Percentiles rank a stretch among this genome's conserved stretches.
These are phyloP conservation scores for Quillaja saponaria DNA, from an alignment of 306 rosid species.

Conservation along the genomic window DNA sequence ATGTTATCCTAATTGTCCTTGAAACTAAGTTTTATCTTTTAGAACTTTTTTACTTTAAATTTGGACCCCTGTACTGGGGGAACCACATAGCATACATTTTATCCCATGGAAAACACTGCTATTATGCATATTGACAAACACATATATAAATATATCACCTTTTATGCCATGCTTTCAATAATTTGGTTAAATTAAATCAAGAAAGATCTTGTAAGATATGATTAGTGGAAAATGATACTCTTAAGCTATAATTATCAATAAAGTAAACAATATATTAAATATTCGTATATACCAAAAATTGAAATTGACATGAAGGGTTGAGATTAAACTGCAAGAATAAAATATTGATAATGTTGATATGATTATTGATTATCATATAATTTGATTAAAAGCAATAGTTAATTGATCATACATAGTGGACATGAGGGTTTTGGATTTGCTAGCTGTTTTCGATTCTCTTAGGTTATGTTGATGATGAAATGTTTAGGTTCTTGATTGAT, in stretches of 20 bases:
- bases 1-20: constrained; percentile 19
- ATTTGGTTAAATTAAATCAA: too few relatives aligned
- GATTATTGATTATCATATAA: background rate
- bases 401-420: constrained; percentile 1
- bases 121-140: background rate
- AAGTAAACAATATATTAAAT: constrained; percentile 28
- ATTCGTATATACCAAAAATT: too few relatives aligned
- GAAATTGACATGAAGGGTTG: constrained; percentile 37
- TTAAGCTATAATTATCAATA: constrained; percentile 27
- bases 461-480: too few relatives aligned
- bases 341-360: constrained; percentile 20
- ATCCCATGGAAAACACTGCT: background rate
- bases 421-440: constrained; percentile 12
- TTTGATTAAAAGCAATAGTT: too few relatives aligned
- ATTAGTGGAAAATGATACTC: constrained; percentile 26
- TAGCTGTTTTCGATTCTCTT: background rate
- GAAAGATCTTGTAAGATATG: constrained; percentile 51
- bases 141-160: constrained; percentile 3
- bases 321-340: background rate
- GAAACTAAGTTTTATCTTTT: background rate
- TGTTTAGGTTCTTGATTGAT: background rate
- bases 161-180: too few relatives aligned
- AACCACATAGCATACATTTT: constrained; percentile 2
- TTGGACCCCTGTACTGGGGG: constrained; percentile 22
- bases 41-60: constrained; percentile 16